A percentile compares a stretch with the other conserved stretches of the same genome.
Conservation (phyloP, 2,329 filamentous ascomycete species). For the Aotearoamyces nothofagi region DNA sequence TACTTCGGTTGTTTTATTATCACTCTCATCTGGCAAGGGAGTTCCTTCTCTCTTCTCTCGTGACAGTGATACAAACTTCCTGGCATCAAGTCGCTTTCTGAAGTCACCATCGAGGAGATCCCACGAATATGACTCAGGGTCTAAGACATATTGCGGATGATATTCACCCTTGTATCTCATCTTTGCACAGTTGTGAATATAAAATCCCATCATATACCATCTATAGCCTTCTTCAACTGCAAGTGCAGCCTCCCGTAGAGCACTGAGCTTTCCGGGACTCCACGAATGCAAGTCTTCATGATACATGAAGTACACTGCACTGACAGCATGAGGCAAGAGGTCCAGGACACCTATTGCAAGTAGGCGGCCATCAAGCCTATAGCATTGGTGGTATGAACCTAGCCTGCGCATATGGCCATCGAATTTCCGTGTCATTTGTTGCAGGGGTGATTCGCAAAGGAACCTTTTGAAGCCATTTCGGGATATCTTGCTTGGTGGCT, state of each 20-base stretch:
- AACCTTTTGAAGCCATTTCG: slow-evolving; percentile 52
- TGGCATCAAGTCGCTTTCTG: slow-evolving; percentile 29
- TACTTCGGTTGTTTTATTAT: too few relatives aligned
- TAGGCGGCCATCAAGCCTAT: slow-evolving; percentile 59
- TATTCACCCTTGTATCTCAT: slow-evolving; percentile 81
- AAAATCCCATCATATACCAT: slow-evolving; percentile 67
- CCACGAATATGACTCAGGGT: slow-evolving; percentile 51
- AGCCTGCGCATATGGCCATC: slow-evolving; percentile 39
- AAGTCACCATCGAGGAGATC: slow-evolving; percentile 34
- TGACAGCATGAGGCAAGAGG: slow-evolving; percentile 61
- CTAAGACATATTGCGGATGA: slow-evolving; percentile 56
- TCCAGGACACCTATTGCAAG: slow-evolving; percentile 68
- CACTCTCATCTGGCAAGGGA: too few relatives aligned
- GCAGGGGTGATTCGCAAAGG: slow-evolving; percentile 55
- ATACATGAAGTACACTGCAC: slow-evolving; percentile 74
- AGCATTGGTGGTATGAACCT: slow-evolving; percentile 72
- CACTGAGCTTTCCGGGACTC: slow-evolving; percentile 61
- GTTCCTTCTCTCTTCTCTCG: slow-evolving; percentile 3
- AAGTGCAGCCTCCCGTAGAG: slow-evolving; percentile 56
- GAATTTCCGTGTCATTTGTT: slow-evolving; percentile 24
- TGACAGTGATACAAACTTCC: slow-evolving; percentile 14
- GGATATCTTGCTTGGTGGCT: slow-evolving; percentile 42
- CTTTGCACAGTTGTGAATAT: slow-evolving; percentile 68
- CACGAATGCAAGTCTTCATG: slow-evolving; percentile 57
- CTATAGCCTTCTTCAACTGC: slow-evolving; percentile 53